Evolutionary conservation across 2,329 filamentous ascomycete genomes (phyloP).

Genomic region (Paecilomyces niveus): DNA sequence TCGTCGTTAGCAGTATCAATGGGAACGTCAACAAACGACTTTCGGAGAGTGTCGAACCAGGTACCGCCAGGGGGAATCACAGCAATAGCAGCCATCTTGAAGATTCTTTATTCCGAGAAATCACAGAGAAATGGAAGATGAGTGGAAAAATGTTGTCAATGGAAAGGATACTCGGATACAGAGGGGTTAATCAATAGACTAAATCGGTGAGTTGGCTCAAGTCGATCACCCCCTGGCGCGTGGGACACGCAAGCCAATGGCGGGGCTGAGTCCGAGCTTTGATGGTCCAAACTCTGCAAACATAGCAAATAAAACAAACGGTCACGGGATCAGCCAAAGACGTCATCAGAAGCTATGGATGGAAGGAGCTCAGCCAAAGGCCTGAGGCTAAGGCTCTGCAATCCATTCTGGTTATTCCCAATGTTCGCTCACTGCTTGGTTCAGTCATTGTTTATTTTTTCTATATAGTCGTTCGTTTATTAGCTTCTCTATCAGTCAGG

Average conservation of each 20-base stretch:
- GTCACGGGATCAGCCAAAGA: constrained; percentile 9
- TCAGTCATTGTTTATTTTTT: neutral
- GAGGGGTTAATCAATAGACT: constrained; percentile 10
- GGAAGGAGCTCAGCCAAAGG: neutral
- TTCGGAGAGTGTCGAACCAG: constrained; percentile 78
- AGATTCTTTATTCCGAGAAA: constrained; percentile 4
- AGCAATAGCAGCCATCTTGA: constrained; percentile 46
- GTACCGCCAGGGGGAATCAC: constrained; percentile 60
- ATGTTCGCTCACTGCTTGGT: neutral
- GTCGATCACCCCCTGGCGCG: neutral
- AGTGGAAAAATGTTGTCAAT: neutral
- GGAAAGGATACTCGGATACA: neutral
- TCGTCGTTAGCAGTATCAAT: constrained; percentile 66
- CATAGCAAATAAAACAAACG: constrained; percentile 14
- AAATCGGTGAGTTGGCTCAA: constrained; percentile 2
- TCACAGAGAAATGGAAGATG: too few species aligned
- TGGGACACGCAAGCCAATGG: constrained; percentile 4
- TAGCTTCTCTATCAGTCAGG: neutral
- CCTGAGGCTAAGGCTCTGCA: neutral
- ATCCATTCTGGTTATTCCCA: neutral
- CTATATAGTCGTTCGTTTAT: neutral
- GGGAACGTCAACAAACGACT: constrained; percentile 76
- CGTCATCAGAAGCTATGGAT: constrained; percentile 21
- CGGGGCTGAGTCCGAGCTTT: constrained; percentile 10
- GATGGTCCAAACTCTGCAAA: constrained; percentile 21